Conservation (phyloP, 192 early-diverging fungal species). For the Coemansia sp. region DNA sequence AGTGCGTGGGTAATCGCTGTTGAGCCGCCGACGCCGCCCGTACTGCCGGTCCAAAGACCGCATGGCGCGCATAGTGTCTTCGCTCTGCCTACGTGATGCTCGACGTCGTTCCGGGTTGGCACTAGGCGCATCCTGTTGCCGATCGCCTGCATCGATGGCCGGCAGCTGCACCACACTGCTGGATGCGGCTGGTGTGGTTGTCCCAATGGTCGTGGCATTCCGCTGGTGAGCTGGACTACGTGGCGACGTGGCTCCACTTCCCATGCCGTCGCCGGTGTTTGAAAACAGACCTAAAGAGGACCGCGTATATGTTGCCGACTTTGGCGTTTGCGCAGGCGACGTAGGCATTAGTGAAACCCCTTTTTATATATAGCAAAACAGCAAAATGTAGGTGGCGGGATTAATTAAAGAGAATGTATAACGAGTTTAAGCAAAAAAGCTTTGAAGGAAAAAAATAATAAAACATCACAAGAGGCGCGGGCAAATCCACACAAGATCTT, state of each 20-base stretch:
- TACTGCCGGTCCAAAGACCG: conserved; percentile 52
- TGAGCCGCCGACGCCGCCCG: conserved; percentile 48
- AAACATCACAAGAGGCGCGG: background rate
- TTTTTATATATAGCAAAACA: background rate
- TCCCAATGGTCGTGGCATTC: conserved; percentile 11
- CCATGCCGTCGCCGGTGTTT: background rate
- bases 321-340: conserved; percentile 8
- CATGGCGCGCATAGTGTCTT: conserved; percentile 51
- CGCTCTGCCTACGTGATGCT: conserved; percentile 34
- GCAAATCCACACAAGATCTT: background rate
- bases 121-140: background rate
- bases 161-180: background rate
- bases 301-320: conserved; percentile 21
- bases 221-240: conserved; percentile 13
- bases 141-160: background rate
- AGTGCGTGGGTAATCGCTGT: conserved; percentile 29
- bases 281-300: conserved; percentile 35
- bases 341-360: background rate
- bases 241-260: conserved; percentile 7
- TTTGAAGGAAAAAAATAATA: background rate
- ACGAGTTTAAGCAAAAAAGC: background rate
- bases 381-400: background rate
- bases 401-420: background rate
- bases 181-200: background rate
- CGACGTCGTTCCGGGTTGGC: conserved; percentile 20